Evolutionary conservation across 495 filamentous ascomycete genomes (phyloP).

Genomic region (Penicillium verhagenii): DNA sequence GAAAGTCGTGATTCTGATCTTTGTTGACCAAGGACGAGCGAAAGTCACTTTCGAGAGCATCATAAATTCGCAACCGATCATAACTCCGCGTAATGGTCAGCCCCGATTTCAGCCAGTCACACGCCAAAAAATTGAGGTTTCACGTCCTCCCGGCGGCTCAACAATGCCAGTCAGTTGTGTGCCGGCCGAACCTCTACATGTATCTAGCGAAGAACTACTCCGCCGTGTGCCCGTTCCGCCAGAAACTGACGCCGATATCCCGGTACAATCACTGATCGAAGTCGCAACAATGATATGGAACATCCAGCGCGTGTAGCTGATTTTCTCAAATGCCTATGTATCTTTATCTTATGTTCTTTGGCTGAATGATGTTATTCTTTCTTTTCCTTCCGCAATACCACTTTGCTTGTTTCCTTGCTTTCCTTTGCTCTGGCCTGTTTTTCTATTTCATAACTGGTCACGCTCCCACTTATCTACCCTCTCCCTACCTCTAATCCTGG

Average conservation of each 20-base stretch:
- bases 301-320: not conserved
- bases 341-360: not conserved
- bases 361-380: not conserved
- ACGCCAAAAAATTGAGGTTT: not conserved
- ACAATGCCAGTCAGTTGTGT: not conserved
- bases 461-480: no score
- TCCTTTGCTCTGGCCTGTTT: not conserved
- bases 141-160: not conserved
- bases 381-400: not conserved
- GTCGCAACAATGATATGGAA: constrained; percentile 1
- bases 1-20: constrained; percentile 2
- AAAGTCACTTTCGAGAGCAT: not conserved
- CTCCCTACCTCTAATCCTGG: not conserved
- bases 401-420: not conserved
- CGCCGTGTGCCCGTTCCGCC: constrained; percentile 2
- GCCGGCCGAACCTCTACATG: not conserved
- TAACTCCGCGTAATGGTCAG: not conserved
- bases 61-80: not conserved
- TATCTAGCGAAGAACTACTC: constrained; percentile 1
- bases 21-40: not conserved
- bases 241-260: constrained; percentile 4
- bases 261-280: not conserved
- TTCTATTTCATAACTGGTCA: not conserved
- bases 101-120: not conserved
- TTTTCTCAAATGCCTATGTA: not conserved